Evolutionary conservation across 768 basidiomycete species (phyloP), one percentile per base, ranked within the genome.

Genomic region (Punctularia strigosozonata): DNA sequence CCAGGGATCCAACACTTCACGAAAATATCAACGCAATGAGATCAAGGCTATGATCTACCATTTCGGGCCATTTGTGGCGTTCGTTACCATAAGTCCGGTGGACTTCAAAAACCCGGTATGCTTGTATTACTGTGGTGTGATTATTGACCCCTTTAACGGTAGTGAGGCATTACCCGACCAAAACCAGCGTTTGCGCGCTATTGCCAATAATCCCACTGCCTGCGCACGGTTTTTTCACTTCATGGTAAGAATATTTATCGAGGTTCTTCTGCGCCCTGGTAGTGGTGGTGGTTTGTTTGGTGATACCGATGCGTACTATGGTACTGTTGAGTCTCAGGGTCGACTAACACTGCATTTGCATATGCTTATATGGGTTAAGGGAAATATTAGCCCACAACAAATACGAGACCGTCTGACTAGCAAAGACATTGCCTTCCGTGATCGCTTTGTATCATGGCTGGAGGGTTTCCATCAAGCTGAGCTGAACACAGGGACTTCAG

Each of bases 81-180:
- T 54, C 45, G 49, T 62, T 1, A 64, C 61, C 8, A 36, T 62
- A 21, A 51, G 61, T 1, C 59, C 53, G 5, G 51, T 46, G 6
- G 59, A 64, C 42, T 35, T 38, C 0, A 45, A 46, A 12, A 52
- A 60, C 44, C 62, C 60, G 0, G 42, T 65, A 4, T 54, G 51
- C 10, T n/a, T 65, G 4, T 63, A n/a, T n/a, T n/a, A 63, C 39
- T 62, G 45, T 53, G 54, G 59, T 5, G 52, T 44, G 6, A 45
- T 38, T 5, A 38, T 56, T 7, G 37, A 44, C 6, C 37, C 26
- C 1, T 61, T 55, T 25, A 17, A 36, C n/a, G n/a, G n/a, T n/a
- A n/a, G n/a, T n/a, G n/a, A n/a, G n/a, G n/a, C n/a, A n/a, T n/a
- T n/a, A n/a, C n/a, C n/a, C n/a, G n/a, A n/a, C n/a, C n/a, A n/a